Evolutionary conservation across 2,329 filamentous ascomycete species (phyloP).

Genomic region (Penicillium digitatum): DNA sequence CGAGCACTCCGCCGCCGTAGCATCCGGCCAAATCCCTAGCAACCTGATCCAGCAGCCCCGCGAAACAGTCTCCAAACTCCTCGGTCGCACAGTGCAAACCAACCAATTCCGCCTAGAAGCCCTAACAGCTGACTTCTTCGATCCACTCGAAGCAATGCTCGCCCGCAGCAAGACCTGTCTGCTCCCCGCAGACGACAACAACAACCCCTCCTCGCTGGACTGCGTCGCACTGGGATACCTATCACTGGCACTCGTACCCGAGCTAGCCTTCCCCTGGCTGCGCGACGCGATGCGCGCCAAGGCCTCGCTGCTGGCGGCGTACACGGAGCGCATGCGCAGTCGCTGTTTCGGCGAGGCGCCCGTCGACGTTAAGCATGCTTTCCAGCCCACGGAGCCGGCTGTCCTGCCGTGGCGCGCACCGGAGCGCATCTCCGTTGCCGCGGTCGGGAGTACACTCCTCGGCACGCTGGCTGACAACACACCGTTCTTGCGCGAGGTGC

Average conservation of each 20-base stretch:
- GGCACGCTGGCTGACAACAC: conserved; percentile 36
- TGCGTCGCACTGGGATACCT: conserved; percentile 79
- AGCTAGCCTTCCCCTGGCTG: conserved; percentile 61
- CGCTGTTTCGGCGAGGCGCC: conserved; percentile 36
- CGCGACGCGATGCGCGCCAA: conserved; percentile 53
- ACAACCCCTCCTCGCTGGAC: conserved; percentile 63
- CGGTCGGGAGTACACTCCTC: conserved; percentile 35
- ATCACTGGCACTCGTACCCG: conserved; percentile 63
- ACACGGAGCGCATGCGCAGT: conserved; percentile 41
- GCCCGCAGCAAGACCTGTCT: conserved; percentile 53
- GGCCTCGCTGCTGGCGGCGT: conserved; percentile 44
- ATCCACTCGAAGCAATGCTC: conserved; percentile 63
- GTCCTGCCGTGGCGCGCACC: conserved; percentile 37
- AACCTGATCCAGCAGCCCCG: conserved; percentile 54
- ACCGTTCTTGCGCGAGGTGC: conserved; percentile 37
- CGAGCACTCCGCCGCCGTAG: conserved; percentile 39
- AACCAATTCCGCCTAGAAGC: conserved; percentile 72
- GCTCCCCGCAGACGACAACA: conserved; percentile 41
- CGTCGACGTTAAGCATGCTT: conserved; percentile 22
- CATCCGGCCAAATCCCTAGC: conserved; percentile 40
- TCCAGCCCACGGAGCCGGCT: conserved; percentile 7
- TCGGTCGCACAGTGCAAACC: conserved; percentile 65
- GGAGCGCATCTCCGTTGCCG: conserved; percentile 30
- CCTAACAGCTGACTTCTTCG: conserved; percentile 66
- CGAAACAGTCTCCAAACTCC: conserved; percentile 57